Conservation (phyloP, 495 filamentous ascomycete genomes). For the Neurospora terricola region DNA sequence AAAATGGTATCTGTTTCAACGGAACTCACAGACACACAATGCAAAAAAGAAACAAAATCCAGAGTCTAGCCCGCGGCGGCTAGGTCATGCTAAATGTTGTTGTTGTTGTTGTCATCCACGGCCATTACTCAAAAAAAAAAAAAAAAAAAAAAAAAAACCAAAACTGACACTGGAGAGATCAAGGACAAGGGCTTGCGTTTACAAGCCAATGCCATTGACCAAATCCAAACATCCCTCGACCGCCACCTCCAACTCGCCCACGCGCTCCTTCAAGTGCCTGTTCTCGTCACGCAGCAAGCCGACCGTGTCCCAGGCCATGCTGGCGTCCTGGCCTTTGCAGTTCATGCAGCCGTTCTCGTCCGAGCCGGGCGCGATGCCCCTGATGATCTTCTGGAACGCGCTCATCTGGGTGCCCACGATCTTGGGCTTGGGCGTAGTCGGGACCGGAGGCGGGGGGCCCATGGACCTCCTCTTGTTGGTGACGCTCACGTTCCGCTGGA, state of each 20-base stretch:
- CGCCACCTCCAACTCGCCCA: conserved; percentile 55
- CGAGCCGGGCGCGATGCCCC: conserved; percentile 30
- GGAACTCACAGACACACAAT: background rate
- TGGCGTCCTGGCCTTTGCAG: conserved; percentile 51
- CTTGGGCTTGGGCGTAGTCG: conserved; percentile 2
- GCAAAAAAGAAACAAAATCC: background rate
- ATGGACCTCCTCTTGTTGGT: background rate
- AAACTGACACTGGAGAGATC: too few relatives aligned
- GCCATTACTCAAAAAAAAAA: background rate
- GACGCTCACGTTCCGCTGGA: background rate
- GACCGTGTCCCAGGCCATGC: conserved; percentile 63
- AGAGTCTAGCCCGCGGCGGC: background rate
- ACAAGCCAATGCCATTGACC: conserved; percentile 40
- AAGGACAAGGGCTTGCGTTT: too few relatives aligned
- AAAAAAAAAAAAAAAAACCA: background rate
- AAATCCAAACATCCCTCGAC: conserved; percentile 64
- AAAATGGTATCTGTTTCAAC: background rate
- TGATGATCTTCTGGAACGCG: conserved; percentile 42
- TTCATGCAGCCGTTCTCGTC: conserved; percentile 40
- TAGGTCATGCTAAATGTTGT: background rate
- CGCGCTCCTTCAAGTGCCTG: conserved; percentile 52
- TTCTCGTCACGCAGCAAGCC: conserved; percentile 66
- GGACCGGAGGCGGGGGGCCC: background rate
- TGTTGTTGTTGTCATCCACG: background rate
- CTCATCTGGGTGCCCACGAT: conserved; percentile 20